Evolutionary conservation across 2,329 filamentous ascomycete species (phyloP).

Genomic region (Magnaporthiopsis poae): DNA sequence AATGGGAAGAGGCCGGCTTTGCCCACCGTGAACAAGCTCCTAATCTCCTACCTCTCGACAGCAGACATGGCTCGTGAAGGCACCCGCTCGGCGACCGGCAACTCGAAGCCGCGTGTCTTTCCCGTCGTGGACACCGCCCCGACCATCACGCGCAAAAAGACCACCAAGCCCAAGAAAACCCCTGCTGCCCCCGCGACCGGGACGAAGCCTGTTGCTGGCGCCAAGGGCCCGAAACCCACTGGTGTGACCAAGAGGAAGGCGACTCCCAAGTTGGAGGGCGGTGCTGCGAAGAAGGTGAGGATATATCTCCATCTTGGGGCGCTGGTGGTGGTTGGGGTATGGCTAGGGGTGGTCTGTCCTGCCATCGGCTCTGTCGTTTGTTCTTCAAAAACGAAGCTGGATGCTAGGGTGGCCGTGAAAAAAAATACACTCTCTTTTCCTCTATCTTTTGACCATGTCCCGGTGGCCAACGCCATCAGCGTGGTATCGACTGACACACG

Average conservation of each 20-base stretch:
- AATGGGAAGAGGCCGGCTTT: neutral
- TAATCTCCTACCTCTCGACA: neutral
- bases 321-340: neutral
- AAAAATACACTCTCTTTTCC: neutral
- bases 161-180: slow-evolving; percentile 11
- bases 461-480: neutral
- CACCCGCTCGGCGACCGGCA: slow-evolving; percentile 42
- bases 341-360: too few relatives aligned
- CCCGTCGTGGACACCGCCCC: slow-evolving; percentile 37
- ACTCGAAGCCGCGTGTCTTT: slow-evolving; percentile 44
- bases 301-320: neutral
- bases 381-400: too few relatives aligned
- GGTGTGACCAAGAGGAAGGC: slow-evolving; percentile 29
- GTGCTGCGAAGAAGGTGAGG: slow-evolving; percentile 22
- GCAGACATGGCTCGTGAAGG: slow-evolving; percentile 38
- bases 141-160: slow-evolving; percentile 30
- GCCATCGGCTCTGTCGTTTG: neutral
- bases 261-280: slow-evolving; percentile 25
- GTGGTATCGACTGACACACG: neutral
- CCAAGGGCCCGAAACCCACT: slow-evolving; percentile 21
- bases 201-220: slow-evolving; percentile 16
- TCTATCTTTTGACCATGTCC: neutral
- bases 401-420: too few relatives aligned
- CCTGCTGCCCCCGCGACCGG: slow-evolving; percentile 18
- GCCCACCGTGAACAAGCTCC: neutral